These are phyloP conservation scores for Fagopyrum esculentum DNA, from an alignment of 148 eudicot species.

Conservation along the genomic window DNA sequence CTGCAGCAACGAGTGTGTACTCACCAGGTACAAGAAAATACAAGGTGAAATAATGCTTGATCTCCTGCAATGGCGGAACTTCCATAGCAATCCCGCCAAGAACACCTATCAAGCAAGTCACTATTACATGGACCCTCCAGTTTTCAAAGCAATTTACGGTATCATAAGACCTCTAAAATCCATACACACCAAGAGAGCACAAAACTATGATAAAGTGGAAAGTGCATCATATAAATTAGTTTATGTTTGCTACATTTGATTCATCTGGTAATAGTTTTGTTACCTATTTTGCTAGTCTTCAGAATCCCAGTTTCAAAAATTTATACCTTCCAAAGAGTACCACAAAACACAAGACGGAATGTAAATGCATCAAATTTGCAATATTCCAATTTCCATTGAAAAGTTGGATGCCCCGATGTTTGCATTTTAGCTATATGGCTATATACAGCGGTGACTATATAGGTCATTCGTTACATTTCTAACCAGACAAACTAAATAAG, in stretches of 20 bases:
- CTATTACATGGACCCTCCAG: neutral
- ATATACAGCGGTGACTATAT: neutral
- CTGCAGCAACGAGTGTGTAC: conserved; percentile 88
- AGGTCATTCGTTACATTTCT: neutral
- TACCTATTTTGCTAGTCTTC: neutral
- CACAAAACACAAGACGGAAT: neutral
- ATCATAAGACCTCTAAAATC: neutral
- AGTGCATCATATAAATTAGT: neutral
- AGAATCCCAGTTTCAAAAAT: neutral
- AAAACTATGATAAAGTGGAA: neutral
- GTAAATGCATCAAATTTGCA: neutral
- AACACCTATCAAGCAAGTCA: conserved; percentile 43
- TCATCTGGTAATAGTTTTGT: neutral
- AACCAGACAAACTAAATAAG: neutral
- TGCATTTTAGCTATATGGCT: neutral
- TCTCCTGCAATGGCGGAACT: conserved; percentile 86
- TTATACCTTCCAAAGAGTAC: neutral
- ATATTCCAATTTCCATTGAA: neutral
- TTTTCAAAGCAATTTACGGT: neutral
- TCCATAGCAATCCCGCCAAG: conserved; percentile 62
- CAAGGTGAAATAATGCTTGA: conserved; percentile 69
- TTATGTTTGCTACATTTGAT: neutral
- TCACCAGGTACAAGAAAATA: conserved; percentile 94
- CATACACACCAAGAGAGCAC: neutral
- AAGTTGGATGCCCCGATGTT: neutral